Conservation (phyloP, 2,329 filamentous ascomycete genomes). For the Aspergillus sp. region DNA sequence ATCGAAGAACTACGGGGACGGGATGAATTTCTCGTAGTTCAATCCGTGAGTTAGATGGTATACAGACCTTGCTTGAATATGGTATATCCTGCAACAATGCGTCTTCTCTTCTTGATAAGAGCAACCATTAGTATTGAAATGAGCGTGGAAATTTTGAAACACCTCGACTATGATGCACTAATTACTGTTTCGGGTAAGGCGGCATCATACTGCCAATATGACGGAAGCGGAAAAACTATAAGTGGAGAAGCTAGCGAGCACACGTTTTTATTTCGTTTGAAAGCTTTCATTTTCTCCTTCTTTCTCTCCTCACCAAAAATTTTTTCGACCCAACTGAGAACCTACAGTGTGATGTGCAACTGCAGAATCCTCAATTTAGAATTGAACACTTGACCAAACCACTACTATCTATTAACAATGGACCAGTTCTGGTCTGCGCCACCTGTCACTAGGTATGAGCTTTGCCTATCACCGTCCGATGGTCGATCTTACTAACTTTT, state of each 20-base stretch:
- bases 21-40: background rate
- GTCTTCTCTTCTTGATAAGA: too few relatives aligned
- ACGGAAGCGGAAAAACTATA: slow-evolving; percentile 12
- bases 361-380: background rate
- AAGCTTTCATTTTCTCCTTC: slow-evolving; percentile 11
- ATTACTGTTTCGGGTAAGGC: background rate
- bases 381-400: background rate
- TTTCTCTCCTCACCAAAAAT: slow-evolving; percentile 1
- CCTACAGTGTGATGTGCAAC: background rate
- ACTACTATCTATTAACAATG: slow-evolving; percentile 32
- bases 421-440: slow-evolving; percentile 60
- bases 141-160: too few relatives aligned
- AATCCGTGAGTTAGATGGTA: background rate
- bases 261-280: slow-evolving; percentile 13
- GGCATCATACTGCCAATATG: background rate
- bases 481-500: slow-evolving; percentile 36
- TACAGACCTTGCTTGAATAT: background rate
- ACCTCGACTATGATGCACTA: background rate
- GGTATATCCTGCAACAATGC: background rate
- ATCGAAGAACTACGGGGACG: background rate
- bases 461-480: background rate
- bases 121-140: too few relatives aligned
- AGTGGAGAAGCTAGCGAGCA: slow-evolving; percentile 8
- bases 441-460: slow-evolving; percentile 57
- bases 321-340: background rate